Evolutionary conservation across 2,329 filamentous ascomycete genomes (phyloP).

Genomic region (Aspergillus ruber): DNA sequence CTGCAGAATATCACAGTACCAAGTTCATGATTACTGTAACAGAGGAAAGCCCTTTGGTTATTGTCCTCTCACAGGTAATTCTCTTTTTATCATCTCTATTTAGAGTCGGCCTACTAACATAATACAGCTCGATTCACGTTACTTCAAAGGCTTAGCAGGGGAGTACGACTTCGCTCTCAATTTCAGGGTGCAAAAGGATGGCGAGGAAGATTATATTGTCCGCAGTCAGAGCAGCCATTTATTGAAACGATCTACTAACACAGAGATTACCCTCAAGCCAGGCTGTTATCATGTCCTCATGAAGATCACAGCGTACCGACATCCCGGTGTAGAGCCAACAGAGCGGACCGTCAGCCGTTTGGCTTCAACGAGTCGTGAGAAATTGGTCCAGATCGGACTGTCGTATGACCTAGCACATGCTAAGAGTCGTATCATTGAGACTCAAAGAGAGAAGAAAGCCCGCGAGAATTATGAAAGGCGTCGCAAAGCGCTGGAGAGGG

Average conservation of each 20-base stretch:
- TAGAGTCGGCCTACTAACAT: slow-evolving; percentile 6
- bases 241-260: slow-evolving; percentile 69
- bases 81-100: too few relatives aligned
- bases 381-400: slow-evolving; percentile 51
- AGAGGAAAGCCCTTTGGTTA: slow-evolving; percentile 48
- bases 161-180: slow-evolving; percentile 53
- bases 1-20: slow-evolving; percentile 54
- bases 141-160: slow-evolving; percentile 52
- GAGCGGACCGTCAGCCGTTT: slow-evolving; percentile 63
- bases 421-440: slow-evolving; percentile 37
- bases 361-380: slow-evolving; percentile 61
- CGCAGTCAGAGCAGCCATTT: slow-evolving; percentile 50
- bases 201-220: slow-evolving; percentile 55
- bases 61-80: slow-evolving; percentile 50
- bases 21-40: slow-evolving; percentile 52
- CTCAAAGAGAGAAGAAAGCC: slow-evolving; percentile 27
- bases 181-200: slow-evolving; percentile 54
- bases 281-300: slow-evolving; percentile 71
- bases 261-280: slow-evolving; percentile 66
- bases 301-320: slow-evolving; percentile 64
- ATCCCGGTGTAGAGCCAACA: slow-evolving; percentile 45
- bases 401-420: slow-evolving; percentile 43
- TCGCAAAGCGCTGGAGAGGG: slow-evolving; percentile 26
- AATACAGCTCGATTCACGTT: slow-evolving; percentile 51
- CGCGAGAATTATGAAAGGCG: slow-evolving; percentile 32